These are phyloP conservation scores for Protomyces pachydermus DNA, from an alignment of 1,139 yeast species.

Conservation along the genomic window DNA sequence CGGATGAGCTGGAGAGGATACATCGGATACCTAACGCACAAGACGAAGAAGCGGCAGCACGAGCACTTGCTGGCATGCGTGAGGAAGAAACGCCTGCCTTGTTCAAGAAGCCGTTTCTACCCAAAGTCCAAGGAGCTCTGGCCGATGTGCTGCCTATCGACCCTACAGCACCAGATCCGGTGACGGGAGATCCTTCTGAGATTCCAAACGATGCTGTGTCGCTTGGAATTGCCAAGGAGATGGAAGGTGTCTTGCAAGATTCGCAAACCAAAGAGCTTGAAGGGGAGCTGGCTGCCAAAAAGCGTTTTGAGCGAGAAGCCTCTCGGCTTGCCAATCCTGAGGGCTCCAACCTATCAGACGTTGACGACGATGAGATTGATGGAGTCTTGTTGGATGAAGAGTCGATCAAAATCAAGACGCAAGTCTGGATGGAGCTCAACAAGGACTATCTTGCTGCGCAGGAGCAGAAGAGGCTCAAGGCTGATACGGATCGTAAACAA, in stretches of 20 bases:
- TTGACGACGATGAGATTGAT: slow-evolving; percentile 74
- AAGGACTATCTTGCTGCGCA: slow-evolving; percentile 80
- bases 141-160: slow-evolving; percentile 12
- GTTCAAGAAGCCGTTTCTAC: slow-evolving; percentile 13
- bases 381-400: slow-evolving; percentile 56
- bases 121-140: background rate
- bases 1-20: slow-evolving; percentile 36
- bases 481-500: slow-evolving; percentile 68
- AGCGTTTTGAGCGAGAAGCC: slow-evolving; percentile 25
- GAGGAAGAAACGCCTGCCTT: slow-evolving; percentile 1
- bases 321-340: slow-evolving; percentile 55
- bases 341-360: slow-evolving; percentile 59
- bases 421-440: slow-evolving; percentile 83
- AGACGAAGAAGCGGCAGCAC: slow-evolving; percentile 18
- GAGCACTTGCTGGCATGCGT: slow-evolving; percentile 15
- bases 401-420: slow-evolving; percentile 65
- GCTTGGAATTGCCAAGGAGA: slow-evolving; percentile 36
- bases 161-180: slow-evolving; percentile 21
- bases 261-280: slow-evolving; percentile 36
- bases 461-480: slow-evolving; percentile 74
- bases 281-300: slow-evolving; percentile 23
- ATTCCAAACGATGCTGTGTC: slow-evolving; percentile 6
- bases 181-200: slow-evolving; percentile 24
- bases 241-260: slow-evolving; percentile 52
- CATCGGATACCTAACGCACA: slow-evolving; percentile 27